Percentiles rank a stretch among this genome's conserved stretches.
These are phyloP conservation scores for Extremus antarcticus DNA, from an alignment of 495 filamentous ascomycete species.

Conservation along the genomic window DNA sequence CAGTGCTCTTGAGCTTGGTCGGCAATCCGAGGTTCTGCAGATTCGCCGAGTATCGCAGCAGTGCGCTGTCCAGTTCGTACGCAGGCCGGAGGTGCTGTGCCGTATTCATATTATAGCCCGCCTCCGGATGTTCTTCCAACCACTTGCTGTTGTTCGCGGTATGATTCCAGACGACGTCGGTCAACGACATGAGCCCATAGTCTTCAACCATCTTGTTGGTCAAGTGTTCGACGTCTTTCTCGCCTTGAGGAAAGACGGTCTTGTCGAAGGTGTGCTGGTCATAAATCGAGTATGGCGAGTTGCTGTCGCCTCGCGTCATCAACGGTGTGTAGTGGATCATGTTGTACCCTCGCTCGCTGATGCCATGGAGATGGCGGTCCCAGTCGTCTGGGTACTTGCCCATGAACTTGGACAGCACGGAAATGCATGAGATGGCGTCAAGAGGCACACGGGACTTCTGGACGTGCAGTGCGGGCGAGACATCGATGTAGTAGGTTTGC, in stretches of 20 bases:
- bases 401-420: constrained; percentile 97
- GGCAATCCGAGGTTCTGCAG: constrained; percentile 60
- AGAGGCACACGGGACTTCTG: constrained; percentile 60
- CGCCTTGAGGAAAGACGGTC: constrained; percentile 70
- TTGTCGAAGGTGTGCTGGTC: constrained; percentile 85
- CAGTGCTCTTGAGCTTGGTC: constrained; percentile 53
- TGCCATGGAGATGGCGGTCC: constrained; percentile 78
- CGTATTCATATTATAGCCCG: constrained; percentile 87
- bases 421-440: constrained; percentile 80
- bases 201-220: constrained; percentile 74
- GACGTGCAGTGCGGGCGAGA: constrained; percentile 70
- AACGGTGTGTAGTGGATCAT: constrained; percentile 98
- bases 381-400: constrained; percentile 79
- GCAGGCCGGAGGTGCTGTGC: constrained; percentile 89
- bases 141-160: constrained; percentile 92
- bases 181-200: constrained; percentile 74
- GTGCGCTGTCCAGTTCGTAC: constrained; percentile 70
- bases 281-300: constrained; percentile 94
- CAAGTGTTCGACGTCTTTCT: constrained; percentile 67
- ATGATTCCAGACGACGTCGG: constrained; percentile 97
- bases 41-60: constrained; percentile 65
- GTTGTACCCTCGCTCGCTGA: constrained; percentile 85
- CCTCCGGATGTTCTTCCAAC: constrained; percentile 89
- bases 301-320: constrained; percentile 76
- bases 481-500: constrained; percentile 78